These are phyloP conservation scores for Geotrichum candidum DNA, from an alignment of 1,139 yeast genomes.

Conservation along the genomic window DNA sequence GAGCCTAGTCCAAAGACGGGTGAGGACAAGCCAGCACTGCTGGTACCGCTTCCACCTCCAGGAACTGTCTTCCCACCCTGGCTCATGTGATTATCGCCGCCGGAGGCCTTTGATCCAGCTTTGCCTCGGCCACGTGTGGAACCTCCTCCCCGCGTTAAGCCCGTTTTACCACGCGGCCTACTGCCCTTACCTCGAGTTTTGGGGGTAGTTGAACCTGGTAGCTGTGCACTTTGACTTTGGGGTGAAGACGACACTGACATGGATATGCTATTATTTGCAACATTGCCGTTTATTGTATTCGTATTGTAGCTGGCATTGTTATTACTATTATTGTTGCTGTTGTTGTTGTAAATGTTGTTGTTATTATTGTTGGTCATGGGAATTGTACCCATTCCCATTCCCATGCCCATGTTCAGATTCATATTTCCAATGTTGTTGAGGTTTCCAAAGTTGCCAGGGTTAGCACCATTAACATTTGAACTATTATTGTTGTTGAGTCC, in stretches of 20 bases:
- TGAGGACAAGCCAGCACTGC: conserved; percentile 5
- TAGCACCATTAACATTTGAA: background rate
- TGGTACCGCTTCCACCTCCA: conserved; percentile 7
- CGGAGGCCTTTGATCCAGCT: conserved; percentile 4
- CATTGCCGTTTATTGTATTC: conserved; percentile 2
- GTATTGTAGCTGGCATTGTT: background rate
- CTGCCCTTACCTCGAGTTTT: conserved; percentile 9
- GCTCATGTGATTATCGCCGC: conserved; percentile 3
- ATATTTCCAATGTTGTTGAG: background rate
- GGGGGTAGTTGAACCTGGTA: background rate
- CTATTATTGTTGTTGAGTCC: background rate
- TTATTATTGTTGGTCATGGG: background rate
- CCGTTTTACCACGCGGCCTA: conserved; percentile 6
- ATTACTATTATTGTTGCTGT: background rate
- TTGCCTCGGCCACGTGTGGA: conserved; percentile 8
- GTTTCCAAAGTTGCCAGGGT: background rate
- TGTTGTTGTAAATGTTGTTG: background rate
- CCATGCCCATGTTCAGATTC: background rate
- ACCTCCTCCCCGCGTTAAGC: conserved; percentile 6
- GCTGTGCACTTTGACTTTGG: background rate
- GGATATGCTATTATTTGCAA: background rate
- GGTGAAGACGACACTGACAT: background rate
- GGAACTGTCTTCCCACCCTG: conserved; percentile 8
- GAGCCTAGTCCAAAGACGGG: background rate
- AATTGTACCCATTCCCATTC: background rate